phyloP scores from a whole-genome alignment of 768 basidiomycete species.

The Pleurotus djamor region DNA sequence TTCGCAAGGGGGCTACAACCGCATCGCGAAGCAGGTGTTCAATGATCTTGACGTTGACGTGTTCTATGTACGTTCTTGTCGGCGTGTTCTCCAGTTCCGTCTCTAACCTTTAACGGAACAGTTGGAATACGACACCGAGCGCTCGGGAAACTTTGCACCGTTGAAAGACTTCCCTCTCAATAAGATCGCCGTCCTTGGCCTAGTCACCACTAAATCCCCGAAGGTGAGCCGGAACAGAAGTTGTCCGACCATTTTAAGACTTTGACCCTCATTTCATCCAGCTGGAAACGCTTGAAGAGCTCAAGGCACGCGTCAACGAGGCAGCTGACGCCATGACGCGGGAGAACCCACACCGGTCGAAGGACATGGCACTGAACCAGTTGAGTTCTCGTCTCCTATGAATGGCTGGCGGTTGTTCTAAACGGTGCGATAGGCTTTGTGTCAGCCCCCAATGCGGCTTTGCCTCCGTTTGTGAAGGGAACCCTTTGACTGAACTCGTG shows the following conservation, averaged over 20 bases:
- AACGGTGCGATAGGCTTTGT: constrained; percentile 34
- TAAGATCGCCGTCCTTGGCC: constrained; percentile 45
- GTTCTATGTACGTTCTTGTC: constrained; percentile 36
- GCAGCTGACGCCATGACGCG: constrained; percentile 48
- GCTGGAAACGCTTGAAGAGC: constrained; percentile 48
- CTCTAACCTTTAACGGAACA: constrained; percentile 16
- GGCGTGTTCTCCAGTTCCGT: neutral
- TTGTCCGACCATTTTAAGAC: neutral
- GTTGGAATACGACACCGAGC: constrained; percentile 68
- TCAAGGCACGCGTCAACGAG: constrained; percentile 49
- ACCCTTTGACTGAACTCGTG: constrained; percentile 49
- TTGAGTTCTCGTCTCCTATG: constrained; percentile 19
- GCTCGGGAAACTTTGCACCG: constrained; percentile 59
- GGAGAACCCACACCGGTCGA: constrained; percentile 41
- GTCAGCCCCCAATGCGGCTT: constrained; percentile 68
- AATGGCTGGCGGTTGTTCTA: too few relatives aligned
- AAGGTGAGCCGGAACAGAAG: constrained; percentile 26
- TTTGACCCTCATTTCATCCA: constrained; percentile 13
- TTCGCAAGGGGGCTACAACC: constrained; percentile 57
- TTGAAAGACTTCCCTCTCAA: constrained; percentile 47
- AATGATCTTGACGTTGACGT: constrained; percentile 56
- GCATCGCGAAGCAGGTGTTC: constrained; percentile 55
- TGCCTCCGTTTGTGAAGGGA: constrained; percentile 57
- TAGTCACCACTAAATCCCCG: constrained; percentile 46
- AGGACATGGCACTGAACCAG: constrained; percentile 52